phyloP scores from a whole-genome alignment of 2,329 filamentous ascomycete species.

The Diaporthe batatas region DNA sequence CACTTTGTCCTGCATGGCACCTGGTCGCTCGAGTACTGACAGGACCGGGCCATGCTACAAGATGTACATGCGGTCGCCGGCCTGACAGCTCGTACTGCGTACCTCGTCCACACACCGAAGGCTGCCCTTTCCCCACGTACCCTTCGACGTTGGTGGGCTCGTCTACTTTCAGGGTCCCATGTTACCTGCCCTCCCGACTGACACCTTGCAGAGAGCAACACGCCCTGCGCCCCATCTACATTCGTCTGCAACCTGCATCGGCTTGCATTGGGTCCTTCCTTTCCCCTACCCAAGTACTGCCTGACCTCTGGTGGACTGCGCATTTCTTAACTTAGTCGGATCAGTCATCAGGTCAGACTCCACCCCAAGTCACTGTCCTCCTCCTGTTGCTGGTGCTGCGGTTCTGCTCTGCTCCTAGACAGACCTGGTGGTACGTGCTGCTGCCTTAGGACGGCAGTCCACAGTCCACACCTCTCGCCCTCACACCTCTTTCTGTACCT shows the following conservation, averaged over 20 bases:
- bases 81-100: slow-evolving; percentile 38
- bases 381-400: slow-evolving; percentile 25
- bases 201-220: slow-evolving; percentile 38
- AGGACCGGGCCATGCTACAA: slow-evolving; percentile 25
- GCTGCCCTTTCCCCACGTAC: slow-evolving; percentile 35
- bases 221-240: slow-evolving; percentile 42
- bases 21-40: slow-evolving; percentile 14
- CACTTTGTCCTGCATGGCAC: slow-evolving; percentile 18
- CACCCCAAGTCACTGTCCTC: slow-evolving; percentile 37
- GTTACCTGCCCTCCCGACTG: slow-evolving; percentile 37
- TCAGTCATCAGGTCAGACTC: slow-evolving; percentile 43
- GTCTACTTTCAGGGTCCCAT: slow-evolving; percentile 39
- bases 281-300: slow-evolving; percentile 34
- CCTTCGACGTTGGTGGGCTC: slow-evolving; percentile 31
- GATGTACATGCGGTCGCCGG: slow-evolving; percentile 32
- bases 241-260: slow-evolving; percentile 39
- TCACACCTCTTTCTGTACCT: slow-evolving; percentile 11
- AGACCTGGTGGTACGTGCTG: slow-evolving; percentile 30
- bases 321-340: slow-evolving; percentile 38
- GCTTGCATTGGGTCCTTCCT: slow-evolving; percentile 32
- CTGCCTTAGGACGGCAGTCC: slow-evolving; percentile 41
- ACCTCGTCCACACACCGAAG: slow-evolving; percentile 24
- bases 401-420: slow-evolving; percentile 13
- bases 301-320: slow-evolving; percentile 34
- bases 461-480: slow-evolving; percentile 24